phyloP scores from a whole-genome alignment of 2,329 filamentous ascomycete species.

The Metarhizium robertsii region DNA sequence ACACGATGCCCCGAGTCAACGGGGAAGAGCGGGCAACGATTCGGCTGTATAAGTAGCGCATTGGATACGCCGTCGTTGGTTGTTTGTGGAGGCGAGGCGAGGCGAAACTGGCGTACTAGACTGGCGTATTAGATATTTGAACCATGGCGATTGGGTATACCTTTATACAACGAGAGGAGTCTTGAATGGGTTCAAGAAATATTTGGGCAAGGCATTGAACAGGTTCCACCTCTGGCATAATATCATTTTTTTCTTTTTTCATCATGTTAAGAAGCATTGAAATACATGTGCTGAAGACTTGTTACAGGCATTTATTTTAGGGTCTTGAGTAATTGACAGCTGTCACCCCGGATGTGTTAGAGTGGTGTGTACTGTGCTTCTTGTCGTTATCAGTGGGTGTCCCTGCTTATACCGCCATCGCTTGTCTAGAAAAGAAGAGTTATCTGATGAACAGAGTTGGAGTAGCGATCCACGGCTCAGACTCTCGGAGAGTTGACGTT shows the following conservation, averaged over 20 bases:
- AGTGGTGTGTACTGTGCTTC: too few relatives aligned
- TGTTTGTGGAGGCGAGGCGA: background rate
- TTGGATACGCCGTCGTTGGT: background rate
- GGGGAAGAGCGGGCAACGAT: slow-evolving; percentile 8
- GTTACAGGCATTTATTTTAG: too few relatives aligned
- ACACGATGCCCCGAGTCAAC: background rate
- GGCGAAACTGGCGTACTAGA: background rate
- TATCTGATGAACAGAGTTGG: too few relatives aligned
- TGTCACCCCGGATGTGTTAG: too few relatives aligned
- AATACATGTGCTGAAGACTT: too few relatives aligned
- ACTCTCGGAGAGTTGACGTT: too few relatives aligned
- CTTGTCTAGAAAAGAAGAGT: too few relatives aligned
- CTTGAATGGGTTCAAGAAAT: background rate
- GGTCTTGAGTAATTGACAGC: too few relatives aligned
- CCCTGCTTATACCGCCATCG: too few relatives aligned
- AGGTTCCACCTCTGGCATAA: background rate
- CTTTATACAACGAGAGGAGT: background rate
- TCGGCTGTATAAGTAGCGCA: slow-evolving; percentile 23
- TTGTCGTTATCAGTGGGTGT: too few relatives aligned
- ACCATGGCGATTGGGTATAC: background rate
- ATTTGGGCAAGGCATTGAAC: background rate
- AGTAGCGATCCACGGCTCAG: too few relatives aligned
- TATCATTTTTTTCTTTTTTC: background rate
- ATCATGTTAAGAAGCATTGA: background rate
- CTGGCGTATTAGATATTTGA: too few relatives aligned